Percentiles rank a stretch among this genome's conserved stretches.
phyloP scores from a whole-genome alignment of 169 alveolate species.

The Eimeria praecox region DNA sequence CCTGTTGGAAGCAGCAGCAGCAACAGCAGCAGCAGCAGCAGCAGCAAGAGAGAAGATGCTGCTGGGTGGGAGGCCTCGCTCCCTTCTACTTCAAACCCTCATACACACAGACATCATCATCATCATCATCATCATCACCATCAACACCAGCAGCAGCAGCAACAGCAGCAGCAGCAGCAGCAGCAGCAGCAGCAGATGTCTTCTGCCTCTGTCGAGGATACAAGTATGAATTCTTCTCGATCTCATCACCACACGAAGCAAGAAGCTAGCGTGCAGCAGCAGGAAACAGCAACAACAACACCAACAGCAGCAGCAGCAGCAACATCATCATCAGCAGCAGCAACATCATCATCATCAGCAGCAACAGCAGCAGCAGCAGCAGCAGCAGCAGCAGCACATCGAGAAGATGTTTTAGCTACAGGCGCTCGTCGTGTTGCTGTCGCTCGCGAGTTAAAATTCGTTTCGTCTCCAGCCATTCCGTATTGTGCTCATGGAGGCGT shows the following conservation, averaged over 20 bases:
- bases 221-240: neutral
- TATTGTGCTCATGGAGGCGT: constrained; percentile 78
- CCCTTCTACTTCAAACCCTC: neutral
- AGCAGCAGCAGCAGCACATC: constrained; percentile 73
- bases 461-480: constrained; percentile 11
- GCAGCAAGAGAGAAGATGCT: neutral
- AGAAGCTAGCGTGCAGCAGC: constrained; percentile 4
- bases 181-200: constrained; percentile 38
- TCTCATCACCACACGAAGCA: constrained; percentile 53
- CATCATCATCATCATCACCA: neutral
- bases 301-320: constrained; percentile 31
- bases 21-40: constrained; percentile 22
- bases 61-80: neutral
- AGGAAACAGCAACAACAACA: neutral
- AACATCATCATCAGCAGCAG: constrained; percentile 70
- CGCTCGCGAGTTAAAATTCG: neutral
- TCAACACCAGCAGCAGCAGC: neutral
- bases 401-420: constrained; percentile 33
- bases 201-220: neutral
- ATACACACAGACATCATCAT: neutral
- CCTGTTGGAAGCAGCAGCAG: constrained; percentile 9
- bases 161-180: constrained; percentile 21
- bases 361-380: constrained; percentile 27
- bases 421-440: constrained; percentile 63
- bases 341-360: neutral